These are phyloP conservation scores for Helianthus annuus DNA, from an alignment of 129 eudicot genomes.

Conservation along the genomic window DNA sequence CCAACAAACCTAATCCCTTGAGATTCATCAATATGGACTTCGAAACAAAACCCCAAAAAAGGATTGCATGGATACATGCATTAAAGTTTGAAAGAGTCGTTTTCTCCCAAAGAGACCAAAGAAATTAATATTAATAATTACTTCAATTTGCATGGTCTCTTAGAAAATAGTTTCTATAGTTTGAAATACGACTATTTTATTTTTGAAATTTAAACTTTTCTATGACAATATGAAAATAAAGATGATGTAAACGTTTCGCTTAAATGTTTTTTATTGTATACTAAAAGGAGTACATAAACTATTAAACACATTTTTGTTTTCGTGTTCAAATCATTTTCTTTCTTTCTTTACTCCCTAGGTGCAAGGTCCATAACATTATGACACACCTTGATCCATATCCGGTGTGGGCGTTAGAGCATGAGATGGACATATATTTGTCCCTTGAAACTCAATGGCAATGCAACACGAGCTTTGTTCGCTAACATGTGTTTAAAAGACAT, in stretches of 20 bases:
- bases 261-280: not conserved
- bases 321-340: no score
- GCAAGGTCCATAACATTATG: no score
- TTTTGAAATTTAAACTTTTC: not conserved
- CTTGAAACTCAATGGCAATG: no score
- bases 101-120: slow-evolving; percentile 45
- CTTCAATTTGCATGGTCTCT: not conserved
- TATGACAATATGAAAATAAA: not conserved
- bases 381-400: no score
- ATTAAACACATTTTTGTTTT: not conserved
- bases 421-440: no score
- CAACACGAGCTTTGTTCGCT: no score
- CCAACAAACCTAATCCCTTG: slow-evolving; percentile 42
- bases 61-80: slow-evolving; percentile 38
- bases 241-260: not conserved
- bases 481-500: no score
- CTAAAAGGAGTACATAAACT: not conserved
- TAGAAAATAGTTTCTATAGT: slow-evolving; percentile 4
- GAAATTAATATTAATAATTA: slow-evolving; percentile 19
- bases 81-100: slow-evolving; percentile 30
- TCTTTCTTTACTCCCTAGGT: no score
- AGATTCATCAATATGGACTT: slow-evolving; percentile 42
- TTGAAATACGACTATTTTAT: slow-evolving; percentile 11
- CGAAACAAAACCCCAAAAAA: slow-evolving; percentile 38
- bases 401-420: no score